Evolutionary conservation across 192 early-diverging fungal genomes (phyloP).

Genomic region (Coemansia umbellata): DNA sequence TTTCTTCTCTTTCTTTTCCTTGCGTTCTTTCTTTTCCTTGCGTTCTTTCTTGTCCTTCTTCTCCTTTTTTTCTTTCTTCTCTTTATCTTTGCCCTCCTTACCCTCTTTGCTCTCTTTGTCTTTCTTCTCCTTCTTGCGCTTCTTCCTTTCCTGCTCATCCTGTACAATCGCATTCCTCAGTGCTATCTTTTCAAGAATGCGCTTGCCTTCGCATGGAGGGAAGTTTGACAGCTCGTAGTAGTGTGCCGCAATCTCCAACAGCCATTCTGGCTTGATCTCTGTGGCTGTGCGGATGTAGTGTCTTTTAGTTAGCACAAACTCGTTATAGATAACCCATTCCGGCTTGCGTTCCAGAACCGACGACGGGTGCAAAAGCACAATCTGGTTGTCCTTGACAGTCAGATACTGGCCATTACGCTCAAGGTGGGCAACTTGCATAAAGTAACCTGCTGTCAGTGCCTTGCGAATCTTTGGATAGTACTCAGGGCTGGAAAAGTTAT

Average conservation of each 20-base stretch:
- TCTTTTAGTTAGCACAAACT: constrained; percentile 94
- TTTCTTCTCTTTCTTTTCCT: constrained; percentile 50
- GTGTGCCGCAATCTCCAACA: constrained; percentile 75
- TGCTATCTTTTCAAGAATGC: constrained; percentile 70
- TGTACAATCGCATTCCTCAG: constrained; percentile 46
- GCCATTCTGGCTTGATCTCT: constrained; percentile 82
- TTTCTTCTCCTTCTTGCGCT: constrained; percentile 47
- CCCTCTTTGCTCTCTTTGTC: constrained; percentile 18
- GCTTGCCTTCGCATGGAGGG: constrained; percentile 89
- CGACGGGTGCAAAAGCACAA: constrained; percentile 91
- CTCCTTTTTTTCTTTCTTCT: constrained; percentile 38
- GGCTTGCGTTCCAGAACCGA: constrained; percentile 83
- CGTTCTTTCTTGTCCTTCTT: constrained; percentile 37
- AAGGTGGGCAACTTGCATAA: constrained; percentile 97
- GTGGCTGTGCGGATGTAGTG: constrained; percentile 96
- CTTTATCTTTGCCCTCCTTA: too few species aligned
- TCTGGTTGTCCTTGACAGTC: constrained; percentile 97
- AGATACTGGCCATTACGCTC: constrained; percentile 85
- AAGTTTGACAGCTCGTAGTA: constrained; percentile 92
- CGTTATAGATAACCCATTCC: constrained; percentile 99
- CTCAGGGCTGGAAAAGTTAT: constrained; percentile 61
- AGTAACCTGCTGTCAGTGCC: constrained; percentile 89
- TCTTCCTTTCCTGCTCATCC: constrained; percentile 49
- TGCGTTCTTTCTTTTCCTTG: constrained; percentile 23
- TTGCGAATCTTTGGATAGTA: constrained; percentile 89